Base-by-base conservation (phyloP, 257 asterid genomes). In the Ajuga chamaepitys region DNA sequence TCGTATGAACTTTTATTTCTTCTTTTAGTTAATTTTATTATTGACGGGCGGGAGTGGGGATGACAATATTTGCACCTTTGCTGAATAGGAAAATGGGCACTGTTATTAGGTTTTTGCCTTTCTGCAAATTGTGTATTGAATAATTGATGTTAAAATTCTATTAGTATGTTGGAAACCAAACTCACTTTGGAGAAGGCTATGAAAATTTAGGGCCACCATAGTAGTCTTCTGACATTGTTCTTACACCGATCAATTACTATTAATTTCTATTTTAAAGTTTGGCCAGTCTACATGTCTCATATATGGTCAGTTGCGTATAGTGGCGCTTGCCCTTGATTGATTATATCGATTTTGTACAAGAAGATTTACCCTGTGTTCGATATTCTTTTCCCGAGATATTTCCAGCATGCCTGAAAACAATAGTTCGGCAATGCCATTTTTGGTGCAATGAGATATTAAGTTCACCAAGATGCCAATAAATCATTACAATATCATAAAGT, bases 281-380 rank as follows among this genome's bases (percentile, higher is more conserved):
- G 51, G 45, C 68, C 30, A 47, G 38, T 17, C 50, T 47, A 38
- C 7, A 35, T 28, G 56, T 30, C 42, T 63, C 46, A 25, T 8
- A 52, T 48, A 18, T 12, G 41, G 3, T 67, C 53, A 38, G 7
- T 20, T 42, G 46, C 28, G 16, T 12, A n/a, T 38, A 30, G 38
- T 26, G 57, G 58, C 9, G 62, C 30, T 58, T 53, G 18, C 51
- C 30, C 22, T 5, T 57, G 66, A 52, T 69, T 63, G 40, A 50
- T 51, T 70, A 2, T 34, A 67, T 38, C 58, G n/a, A 34, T 53
- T 57, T 48, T 53, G 30, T 57, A 21, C 10, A 20, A 34, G 37
- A 30, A 42, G 13, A 12, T 32, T 56, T 45, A 12, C 38, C 50
- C 26, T 57, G 17, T 41, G 7, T 44, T 56, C 25, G 10, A 17